phyloP scores from a whole-genome alignment of 2,329 filamentous ascomycete genomes.

The Pseudogymnoascus sp. region DNA sequence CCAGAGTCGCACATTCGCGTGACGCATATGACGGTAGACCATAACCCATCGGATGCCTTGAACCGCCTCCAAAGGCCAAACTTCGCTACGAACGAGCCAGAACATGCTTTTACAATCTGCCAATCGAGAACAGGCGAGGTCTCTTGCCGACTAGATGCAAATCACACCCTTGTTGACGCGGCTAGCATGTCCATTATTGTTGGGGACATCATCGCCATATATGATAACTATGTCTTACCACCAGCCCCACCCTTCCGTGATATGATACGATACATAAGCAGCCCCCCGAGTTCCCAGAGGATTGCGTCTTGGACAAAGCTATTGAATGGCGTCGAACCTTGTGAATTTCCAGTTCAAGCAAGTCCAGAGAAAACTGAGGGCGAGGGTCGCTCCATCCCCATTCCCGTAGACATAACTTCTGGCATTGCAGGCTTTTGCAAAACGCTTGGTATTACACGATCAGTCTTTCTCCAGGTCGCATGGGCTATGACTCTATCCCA shows the following conservation, averaged over 20 bases:
- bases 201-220: conserved; percentile 7
- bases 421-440: conserved; percentile 31
- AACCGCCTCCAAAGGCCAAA: background rate
- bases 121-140: conserved; percentile 8
- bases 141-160: background rate
- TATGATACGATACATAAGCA: background rate
- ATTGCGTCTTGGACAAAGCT: conserved; percentile 24
- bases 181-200: conserved; percentile 10
- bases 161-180: conserved; percentile 6
- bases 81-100: background rate
- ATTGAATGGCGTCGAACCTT: conserved; percentile 21
- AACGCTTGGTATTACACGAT: conserved; percentile 29
- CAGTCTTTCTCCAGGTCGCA: conserved; percentile 41
- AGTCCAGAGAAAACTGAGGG: conserved; percentile 13
- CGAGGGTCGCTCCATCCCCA: conserved; percentile 11
- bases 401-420: background rate
- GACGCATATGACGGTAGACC: background rate
- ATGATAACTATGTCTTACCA: conserved; percentile 1
- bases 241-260: background rate
- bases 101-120: conserved; percentile 1
- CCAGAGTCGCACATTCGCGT: background rate
- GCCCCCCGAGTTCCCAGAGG: background rate
- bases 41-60: background rate
- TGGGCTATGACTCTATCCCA: conserved; percentile 43
- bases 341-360: conserved; percentile 30